Evolutionary conservation across 192 early-diverging fungal genomes (phyloP).

Genomic region (Cetraspora pellucida): DNA sequence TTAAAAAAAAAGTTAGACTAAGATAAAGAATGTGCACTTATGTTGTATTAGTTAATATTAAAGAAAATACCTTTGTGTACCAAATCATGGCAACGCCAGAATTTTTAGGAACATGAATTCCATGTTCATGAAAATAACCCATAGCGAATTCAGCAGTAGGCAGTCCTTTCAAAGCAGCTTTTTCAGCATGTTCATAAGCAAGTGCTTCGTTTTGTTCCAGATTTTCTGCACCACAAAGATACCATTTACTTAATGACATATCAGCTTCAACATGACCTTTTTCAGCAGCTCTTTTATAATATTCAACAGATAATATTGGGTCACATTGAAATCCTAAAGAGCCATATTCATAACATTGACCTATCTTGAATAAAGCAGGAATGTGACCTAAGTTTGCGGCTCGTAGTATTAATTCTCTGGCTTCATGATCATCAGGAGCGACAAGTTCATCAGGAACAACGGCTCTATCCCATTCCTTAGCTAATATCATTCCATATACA

Average conservation of each 20-base stretch:
- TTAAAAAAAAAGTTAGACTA: neutral
- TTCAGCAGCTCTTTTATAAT: slow-evolving; percentile 82
- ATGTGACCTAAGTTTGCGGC: slow-evolving; percentile 75
- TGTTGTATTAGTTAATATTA: too few species aligned
- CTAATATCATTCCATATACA: slow-evolving; percentile 78
- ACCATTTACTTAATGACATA: slow-evolving; percentile 88
- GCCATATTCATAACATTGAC: slow-evolving; percentile 80
- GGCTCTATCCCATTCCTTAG: slow-evolving; percentile 64
- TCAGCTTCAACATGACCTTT: slow-evolving; percentile 77
- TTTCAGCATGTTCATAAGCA: slow-evolving; percentile 80
- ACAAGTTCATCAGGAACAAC: slow-evolving; percentile 61
- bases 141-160: slow-evolving; percentile 86
- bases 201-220: slow-evolving; percentile 67
- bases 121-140: slow-evolving; percentile 88
- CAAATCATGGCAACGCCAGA: slow-evolving; percentile 56
- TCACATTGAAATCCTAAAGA: slow-evolving; percentile 67
- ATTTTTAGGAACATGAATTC: slow-evolving; percentile 65
- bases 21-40: too few species aligned
- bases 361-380: slow-evolving; percentile 78
- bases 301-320: slow-evolving; percentile 66
- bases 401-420: slow-evolving; percentile 70
- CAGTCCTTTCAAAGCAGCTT: slow-evolving; percentile 77
- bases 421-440: slow-evolving; percentile 74
- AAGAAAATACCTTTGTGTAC: slow-evolving; percentile 50
- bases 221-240: slow-evolving; percentile 73